These are phyloP conservation scores for Acer negundo DNA, from an alignment of 345 rosid species.

Conservation along the genomic window DNA sequence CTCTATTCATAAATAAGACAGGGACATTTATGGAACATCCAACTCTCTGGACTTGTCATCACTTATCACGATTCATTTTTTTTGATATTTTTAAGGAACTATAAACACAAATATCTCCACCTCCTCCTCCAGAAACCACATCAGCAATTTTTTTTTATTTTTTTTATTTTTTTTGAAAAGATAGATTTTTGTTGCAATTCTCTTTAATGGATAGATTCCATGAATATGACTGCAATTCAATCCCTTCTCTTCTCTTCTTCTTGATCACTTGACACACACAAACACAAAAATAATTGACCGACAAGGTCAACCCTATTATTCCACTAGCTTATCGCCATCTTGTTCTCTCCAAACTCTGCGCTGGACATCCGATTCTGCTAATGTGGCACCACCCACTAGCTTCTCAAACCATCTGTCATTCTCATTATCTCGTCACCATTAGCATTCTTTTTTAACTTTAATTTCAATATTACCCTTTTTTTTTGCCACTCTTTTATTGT, in stretches of 20 bases:
- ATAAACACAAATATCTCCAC: neutral
- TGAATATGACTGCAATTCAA: constrained; percentile 31
- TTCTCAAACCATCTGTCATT: neutral
- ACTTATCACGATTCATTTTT: neutral
- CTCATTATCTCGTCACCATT: neutral
- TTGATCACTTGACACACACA: neutral
- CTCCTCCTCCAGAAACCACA: neutral
- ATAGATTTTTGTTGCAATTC: neutral
- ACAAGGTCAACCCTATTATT: constrained; percentile 13
- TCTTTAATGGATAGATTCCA: neutral
- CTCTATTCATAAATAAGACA: neutral
- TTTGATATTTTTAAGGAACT: neutral
- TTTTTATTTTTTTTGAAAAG: too few relatives aligned
- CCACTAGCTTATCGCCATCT: constrained; percentile 15
- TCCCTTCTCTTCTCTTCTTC: neutral
- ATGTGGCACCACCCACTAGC: constrained; percentile 15
- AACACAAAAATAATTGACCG: neutral
- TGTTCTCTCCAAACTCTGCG: neutral
- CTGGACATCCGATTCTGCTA: constrained; percentile 9
- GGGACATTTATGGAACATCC: neutral
- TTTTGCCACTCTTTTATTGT: neutral
- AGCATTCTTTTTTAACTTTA: neutral
- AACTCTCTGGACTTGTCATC: too few relatives aligned
- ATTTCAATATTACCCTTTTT: neutral
- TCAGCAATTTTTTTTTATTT: too few relatives aligned